These are phyloP conservation scores for Kwoniella shivajii DNA, from an alignment of 1,284 basidiomycete species.

Conservation along the genomic window DNA sequence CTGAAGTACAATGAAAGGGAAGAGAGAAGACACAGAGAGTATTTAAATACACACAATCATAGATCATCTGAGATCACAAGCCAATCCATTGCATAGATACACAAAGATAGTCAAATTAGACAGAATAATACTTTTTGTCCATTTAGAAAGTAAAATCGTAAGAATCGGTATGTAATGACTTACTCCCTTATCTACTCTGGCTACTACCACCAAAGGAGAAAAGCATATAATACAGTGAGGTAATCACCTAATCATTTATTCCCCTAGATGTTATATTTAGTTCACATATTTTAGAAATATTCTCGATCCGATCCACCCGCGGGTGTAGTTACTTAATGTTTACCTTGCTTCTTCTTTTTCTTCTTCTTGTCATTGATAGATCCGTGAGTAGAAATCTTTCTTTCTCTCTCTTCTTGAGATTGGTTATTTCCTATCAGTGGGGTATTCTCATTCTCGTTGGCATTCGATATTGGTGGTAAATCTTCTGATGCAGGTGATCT, in stretches of 20 bases:
- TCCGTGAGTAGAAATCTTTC: constrained; percentile 11
- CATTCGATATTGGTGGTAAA: neutral
- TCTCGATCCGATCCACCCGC: neutral
- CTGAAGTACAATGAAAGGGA: neutral
- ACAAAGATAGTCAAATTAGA: neutral
- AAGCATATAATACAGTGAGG: too few species aligned
- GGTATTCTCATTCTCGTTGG: neutral
- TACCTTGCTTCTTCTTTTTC: constrained; percentile 21
- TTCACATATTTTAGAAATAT: too few species aligned
- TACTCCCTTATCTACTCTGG: too few species aligned
- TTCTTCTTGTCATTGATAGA: constrained; percentile 14
- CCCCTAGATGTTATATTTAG: too few species aligned
- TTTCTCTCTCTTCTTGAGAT: neutral
- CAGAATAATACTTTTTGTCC: neutral
- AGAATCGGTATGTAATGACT: too few species aligned
- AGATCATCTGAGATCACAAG: neutral
- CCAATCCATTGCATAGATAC: constrained; percentile 8
- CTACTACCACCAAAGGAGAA: too few species aligned
- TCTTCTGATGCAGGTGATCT: constrained; percentile 14
- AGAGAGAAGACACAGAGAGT: neutral
- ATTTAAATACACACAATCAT: neutral
- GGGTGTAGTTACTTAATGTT: constrained; percentile 4
- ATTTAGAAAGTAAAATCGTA: too few species aligned
- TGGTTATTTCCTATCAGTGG: neutral
- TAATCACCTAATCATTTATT: too few species aligned